Conservation (phyloP, 2,329 filamentous ascomycete species). For the Sporothrix euskadiensis region DNA sequence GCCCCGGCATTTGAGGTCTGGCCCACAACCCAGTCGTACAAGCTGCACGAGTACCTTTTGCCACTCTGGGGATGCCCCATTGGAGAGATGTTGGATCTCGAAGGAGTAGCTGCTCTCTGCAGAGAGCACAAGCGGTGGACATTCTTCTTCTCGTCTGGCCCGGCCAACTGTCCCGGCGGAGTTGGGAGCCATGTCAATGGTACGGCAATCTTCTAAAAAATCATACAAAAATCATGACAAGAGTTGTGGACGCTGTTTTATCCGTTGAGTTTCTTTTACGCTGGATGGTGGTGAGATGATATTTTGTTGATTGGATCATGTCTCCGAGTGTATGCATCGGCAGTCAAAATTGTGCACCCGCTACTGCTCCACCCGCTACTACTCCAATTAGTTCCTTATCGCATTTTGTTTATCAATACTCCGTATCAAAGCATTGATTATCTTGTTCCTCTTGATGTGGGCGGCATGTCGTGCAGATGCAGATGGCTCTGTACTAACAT, state of each 20-base stretch:
- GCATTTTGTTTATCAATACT: background rate
- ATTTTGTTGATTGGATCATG: background rate
- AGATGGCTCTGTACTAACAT: background rate
- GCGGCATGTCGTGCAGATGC: background rate
- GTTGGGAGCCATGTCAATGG: slow-evolving; percentile 27
- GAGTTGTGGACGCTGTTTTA: background rate
- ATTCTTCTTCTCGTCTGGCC: slow-evolving; percentile 23
- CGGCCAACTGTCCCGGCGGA: slow-evolving; percentile 25
- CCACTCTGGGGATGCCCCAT: slow-evolving; percentile 36
- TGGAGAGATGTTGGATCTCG: slow-evolving; percentile 49
- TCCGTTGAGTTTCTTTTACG: background rate
- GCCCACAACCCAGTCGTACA: slow-evolving; percentile 34
- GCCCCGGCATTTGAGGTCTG: slow-evolving; percentile 53
- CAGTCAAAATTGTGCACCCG: background rate
- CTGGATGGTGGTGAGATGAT: background rate
- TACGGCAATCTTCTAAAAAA: slow-evolving; percentile 20
- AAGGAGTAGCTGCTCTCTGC: slow-evolving; percentile 33
- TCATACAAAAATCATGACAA: too few species aligned
- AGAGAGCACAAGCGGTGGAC: slow-evolving; percentile 16
- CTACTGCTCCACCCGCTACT: background rate
- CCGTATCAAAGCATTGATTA: background rate
- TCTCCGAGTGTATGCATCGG: background rate
- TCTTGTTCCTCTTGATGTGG: background rate
- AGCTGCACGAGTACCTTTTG: slow-evolving; percentile 32
- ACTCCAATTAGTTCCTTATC: background rate